Conservation (phyloP, 176 grass and related monocot species). For the Avena atlantica region DNA sequence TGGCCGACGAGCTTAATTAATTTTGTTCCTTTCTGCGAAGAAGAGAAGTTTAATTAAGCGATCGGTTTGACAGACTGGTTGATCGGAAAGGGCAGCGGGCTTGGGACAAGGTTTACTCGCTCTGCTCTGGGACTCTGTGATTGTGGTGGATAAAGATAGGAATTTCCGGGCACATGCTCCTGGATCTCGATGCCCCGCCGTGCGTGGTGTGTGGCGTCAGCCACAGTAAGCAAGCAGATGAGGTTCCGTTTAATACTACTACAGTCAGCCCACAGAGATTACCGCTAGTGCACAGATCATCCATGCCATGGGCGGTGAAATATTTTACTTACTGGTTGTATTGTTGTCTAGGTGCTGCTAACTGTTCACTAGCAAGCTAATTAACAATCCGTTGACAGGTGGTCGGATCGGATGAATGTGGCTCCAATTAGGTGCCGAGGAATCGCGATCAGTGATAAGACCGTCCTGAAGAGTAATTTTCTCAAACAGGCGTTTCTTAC, state of each 20-base stretch:
- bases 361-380: neutral
- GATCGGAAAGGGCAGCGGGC: conserved; percentile 23
- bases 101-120: neutral
- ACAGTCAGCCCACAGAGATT: no score
- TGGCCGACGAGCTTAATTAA: neutral
- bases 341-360: neutral
- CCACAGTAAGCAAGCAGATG: neutral
- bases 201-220: conserved; percentile 26
- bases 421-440: neutral
- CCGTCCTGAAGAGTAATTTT: neutral
- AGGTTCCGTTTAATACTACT: neutral
- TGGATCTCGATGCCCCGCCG: conserved; percentile 42
- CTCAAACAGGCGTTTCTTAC: neutral
- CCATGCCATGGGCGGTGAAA: conserved; percentile 27
- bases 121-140: neutral
- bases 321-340: no score
- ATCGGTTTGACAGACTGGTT: neutral
- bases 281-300: neutral
- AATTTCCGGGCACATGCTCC: conserved; percentile 49
- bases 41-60: neutral
- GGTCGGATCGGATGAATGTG: no score
- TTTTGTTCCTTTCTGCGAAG: neutral
- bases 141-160: conserved; percentile 47
- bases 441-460: neutral
- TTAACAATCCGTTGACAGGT: neutral